phyloP scores from a whole-genome alignment of 2,329 filamentous ascomycete species.

The Claviceps quebecensis region DNA sequence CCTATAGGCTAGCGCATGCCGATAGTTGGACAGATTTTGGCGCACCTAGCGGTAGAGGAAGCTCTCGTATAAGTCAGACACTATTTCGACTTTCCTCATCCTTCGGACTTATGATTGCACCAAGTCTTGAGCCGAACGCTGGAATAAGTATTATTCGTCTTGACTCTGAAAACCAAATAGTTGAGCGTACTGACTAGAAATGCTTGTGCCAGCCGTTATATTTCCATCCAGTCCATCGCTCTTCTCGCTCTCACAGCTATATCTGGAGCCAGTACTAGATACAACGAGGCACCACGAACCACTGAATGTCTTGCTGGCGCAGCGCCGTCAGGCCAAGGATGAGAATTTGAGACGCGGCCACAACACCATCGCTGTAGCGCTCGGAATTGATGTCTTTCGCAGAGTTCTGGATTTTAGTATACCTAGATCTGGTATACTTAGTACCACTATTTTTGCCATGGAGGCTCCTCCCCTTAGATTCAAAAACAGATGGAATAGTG shows the following conservation, averaged over 20 bases:
- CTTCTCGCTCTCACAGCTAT: neutral
- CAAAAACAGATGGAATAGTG: neutral
- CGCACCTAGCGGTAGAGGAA: neutral
- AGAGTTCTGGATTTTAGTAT: slow-evolving; percentile 47
- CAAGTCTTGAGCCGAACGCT: neutral
- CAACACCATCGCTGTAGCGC: slow-evolving; percentile 60
- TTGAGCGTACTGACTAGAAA: neutral
- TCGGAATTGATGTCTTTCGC: slow-evolving; percentile 60
- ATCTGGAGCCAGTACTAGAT: neutral
- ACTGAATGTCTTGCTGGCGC: neutral
- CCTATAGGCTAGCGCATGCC: slow-evolving; percentile 25
- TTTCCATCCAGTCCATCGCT: neutral
- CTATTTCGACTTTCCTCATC: neutral
- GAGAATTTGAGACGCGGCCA: slow-evolving; percentile 52
- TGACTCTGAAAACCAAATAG: neutral
- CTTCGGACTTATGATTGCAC: neutral
- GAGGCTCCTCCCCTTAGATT: neutral
- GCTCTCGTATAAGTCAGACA: neutral
- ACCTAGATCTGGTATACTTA: slow-evolving; percentile 1
- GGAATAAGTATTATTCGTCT: neutral
- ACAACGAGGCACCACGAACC: neutral
- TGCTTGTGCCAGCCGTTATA: neutral
- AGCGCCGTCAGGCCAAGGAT: neutral
- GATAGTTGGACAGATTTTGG: slow-evolving; percentile 29
- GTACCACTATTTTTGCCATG: slow-evolving; percentile 9